Evolutionary conservation across 345 rosid genomes (phyloP).

Genomic region (Syzygium aqueum): DNA sequence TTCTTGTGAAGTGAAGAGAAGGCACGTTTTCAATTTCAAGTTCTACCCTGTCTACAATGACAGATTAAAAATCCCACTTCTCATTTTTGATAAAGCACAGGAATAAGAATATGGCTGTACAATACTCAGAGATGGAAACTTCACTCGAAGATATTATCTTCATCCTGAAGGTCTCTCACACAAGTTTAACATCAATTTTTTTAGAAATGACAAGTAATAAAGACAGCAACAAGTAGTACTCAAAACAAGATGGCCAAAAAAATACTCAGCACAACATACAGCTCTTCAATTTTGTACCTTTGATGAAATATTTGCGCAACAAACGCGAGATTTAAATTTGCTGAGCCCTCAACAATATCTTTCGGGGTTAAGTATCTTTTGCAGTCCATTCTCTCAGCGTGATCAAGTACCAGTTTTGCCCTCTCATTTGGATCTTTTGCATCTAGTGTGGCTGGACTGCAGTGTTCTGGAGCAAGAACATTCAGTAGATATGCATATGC

Average conservation of each 20-base stretch:
- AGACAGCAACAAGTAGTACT: not conserved
- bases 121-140: not conserved
- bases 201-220: not conserved
- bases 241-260: not conserved
- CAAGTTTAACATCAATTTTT: not conserved
- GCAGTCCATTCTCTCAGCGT: slow-evolving; percentile 84
- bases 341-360: slow-evolving; percentile 75
- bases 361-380: slow-evolving; percentile 68
- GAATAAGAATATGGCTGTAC: not conserved
- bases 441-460: slow-evolving; percentile 69
- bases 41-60: not conserved
- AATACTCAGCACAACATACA: not conserved
- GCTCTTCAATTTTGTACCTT: slow-evolving; percentile 36
- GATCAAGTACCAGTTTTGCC: slow-evolving; percentile 67
- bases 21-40: not conserved
- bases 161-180: not conserved
- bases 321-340: slow-evolving; percentile 84
- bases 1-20: not conserved
- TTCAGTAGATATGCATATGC: slow-evolving; percentile 84
- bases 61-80: not conserved
- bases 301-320: slow-evolving; percentile 86
- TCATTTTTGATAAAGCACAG: not conserved
- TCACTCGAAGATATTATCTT: not conserved
- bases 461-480: slow-evolving; percentile 85
- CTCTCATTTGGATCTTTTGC: slow-evolving; percentile 58